Percentiles rank a stretch among this genome's conserved stretches.
These are phyloP conservation scores for Ampelomyces quisqualis DNA, from an alignment of 2,329 filamentous ascomycete species.

Conservation along the genomic window DNA sequence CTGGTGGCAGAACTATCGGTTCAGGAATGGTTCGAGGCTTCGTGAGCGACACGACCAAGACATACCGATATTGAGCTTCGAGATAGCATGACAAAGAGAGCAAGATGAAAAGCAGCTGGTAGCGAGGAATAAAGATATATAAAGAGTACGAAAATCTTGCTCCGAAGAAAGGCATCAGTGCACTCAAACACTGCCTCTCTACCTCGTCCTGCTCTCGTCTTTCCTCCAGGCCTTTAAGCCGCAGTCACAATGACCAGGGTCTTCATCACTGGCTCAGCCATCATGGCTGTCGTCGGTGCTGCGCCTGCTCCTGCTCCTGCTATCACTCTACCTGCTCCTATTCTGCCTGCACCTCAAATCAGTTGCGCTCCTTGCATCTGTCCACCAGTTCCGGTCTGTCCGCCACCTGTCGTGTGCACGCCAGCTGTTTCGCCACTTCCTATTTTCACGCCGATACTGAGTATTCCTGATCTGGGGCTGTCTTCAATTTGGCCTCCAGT, in stretches of 20 bases:
- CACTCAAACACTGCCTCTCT: neutral
- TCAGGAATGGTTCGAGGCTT: neutral
- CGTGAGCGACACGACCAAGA: neutral
- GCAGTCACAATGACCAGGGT: neutral
- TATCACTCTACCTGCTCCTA: too few species aligned
- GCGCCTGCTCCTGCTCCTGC: neutral
- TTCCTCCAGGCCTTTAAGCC: neutral
- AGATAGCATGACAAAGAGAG: neutral
- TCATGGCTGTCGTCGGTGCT: neutral
- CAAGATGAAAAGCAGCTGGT: neutral
- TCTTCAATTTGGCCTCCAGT: too few species aligned
- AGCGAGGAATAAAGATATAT: neutral
- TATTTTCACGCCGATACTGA: too few species aligned
- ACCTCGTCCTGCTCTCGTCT: neutral
- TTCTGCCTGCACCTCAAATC: too few species aligned
- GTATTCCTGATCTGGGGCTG: too few species aligned
- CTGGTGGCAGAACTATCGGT: too few species aligned
- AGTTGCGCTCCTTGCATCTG: too few species aligned
- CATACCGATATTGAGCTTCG: neutral
- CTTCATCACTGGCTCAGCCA: neutral
- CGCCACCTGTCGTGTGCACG: too few species aligned
- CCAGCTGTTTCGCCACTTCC: too few species aligned
- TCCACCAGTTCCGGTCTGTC: too few species aligned
- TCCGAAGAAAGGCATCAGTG: neutral
- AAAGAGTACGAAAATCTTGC: neutral